Base-by-base conservation (phyloP, 331 rosid genomes). In the Quercus phellos region DNA sequence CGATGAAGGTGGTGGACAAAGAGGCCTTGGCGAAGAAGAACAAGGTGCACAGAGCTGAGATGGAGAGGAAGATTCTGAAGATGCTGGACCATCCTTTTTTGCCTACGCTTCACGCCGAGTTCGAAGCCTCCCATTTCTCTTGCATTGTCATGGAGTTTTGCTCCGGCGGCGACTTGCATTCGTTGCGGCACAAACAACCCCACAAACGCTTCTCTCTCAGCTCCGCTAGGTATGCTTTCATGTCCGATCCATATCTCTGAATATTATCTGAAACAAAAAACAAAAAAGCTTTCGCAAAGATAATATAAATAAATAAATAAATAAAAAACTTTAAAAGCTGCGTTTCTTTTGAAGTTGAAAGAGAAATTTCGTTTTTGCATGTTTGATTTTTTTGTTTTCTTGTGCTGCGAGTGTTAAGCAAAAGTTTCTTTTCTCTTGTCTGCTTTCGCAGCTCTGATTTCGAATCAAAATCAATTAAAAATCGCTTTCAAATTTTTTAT, bases 111-210 rank as follows among this genome's bases (percentile, higher is more conserved):
- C 91, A 89, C 78, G 98, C 99, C 0, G 98, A 95, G 86, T 95
- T 95, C 55, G 99, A 95, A 51, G 98, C 98, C 1, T 95, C 99
- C 0, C 85, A 93, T 82, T 90, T 87, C 83, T 93, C 99, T 17
- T 95, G 99, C 87, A 86, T 95, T 86, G 99, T 95, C 19, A 95
- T 95, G 97, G 99, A 95, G 94, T 95, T 81, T 70, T 93, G 99
- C 17, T 88, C 94, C 70, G 98, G 98, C 24, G 99, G 99, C 0
- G 99, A 95, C 75, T 78, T 95, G 78, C 99, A 95, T 81, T 91
- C 99, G 3, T 94, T 95, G 60, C 82, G 96, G n/a, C 96, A 92
- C 64, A 89, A 72, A 13, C 93, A 88, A 78, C 93, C 88, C 4
- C 84, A 82, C 34, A 84, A 84, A 4, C 96, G 99, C 59, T 95